These are phyloP conservation scores for Symmetrospora coprosmae DNA, from an alignment of 768 basidiomycete species.

Conservation along the genomic window DNA sequence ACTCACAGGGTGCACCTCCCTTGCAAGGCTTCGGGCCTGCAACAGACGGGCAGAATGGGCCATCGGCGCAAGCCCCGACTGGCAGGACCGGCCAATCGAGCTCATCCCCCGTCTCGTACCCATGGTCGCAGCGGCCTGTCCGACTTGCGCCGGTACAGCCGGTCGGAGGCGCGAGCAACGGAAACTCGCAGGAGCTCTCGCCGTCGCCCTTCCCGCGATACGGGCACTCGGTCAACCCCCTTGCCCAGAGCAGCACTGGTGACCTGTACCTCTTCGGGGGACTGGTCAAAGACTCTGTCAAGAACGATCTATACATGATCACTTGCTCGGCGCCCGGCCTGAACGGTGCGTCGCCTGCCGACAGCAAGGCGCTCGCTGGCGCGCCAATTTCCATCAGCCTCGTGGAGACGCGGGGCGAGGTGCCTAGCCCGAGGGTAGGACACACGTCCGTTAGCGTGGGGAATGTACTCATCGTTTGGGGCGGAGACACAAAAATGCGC, in stretches of 20 bases:
- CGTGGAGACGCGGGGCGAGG: conserved; percentile 73
- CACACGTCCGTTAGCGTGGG: conserved; percentile 92
- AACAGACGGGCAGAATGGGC: too few relatives aligned
- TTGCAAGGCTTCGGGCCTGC: too few relatives aligned
- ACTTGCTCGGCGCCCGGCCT: conserved; percentile 19
- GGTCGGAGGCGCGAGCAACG: not conserved
- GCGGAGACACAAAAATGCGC: conserved; percentile 74
- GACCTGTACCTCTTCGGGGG: conserved; percentile 96
- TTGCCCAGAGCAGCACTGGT: conserved; percentile 47
- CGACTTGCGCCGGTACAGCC: not conserved
- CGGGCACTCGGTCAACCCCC: conserved; percentile 76
- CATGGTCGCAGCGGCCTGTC: conserved; percentile 14
- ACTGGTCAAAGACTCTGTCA: conserved; percentile 73
- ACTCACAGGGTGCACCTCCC: too few relatives aligned
- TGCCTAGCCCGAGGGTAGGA: conserved; percentile 81
- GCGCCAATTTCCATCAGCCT: conserved; percentile 64
- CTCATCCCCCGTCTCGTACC: conserved; percentile 9
- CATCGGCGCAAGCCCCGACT: too few relatives aligned
- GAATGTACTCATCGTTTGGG: conserved; percentile 93
- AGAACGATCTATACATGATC: conserved; percentile 88
- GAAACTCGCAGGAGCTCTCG: conserved; percentile 37
- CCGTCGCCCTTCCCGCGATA: conserved; percentile 91
- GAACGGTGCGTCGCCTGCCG: not conserved
- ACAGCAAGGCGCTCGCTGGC: conserved; percentile 41
- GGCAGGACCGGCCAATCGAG: not conserved